Base-by-base conservation (phyloP, 139 green algal species). In the Chlamydomonas sp. region DNA sequence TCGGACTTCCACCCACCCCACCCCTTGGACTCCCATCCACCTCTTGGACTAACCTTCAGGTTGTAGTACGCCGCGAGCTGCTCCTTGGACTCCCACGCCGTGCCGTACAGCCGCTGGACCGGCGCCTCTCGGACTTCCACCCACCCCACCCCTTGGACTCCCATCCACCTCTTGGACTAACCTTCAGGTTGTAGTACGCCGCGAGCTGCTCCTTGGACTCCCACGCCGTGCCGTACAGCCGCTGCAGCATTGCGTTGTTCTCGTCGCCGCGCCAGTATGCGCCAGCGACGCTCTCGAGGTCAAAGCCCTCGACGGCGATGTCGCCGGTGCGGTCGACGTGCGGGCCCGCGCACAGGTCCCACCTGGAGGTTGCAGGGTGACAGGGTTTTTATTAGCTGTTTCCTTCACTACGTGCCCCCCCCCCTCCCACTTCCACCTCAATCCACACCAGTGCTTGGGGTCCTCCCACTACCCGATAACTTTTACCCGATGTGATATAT, bases 171-270 rank as follows among this genome's bases (percentile, higher is more conserved):
- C n/a, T n/a, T n/a, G n/a, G n/a, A n/a, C n/a, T n/a, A n/a, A n/a
- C n/a, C 76, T 90, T 93, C 37, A 94, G 70, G 20, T 79, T 67
- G 35, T 85, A 33, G 78, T 96, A 96, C n/a, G 86, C 86, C 37
- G 76, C 20, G 5, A 91, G 80, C 81, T 93, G 79, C 58, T 80
- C 79, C 34, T 79, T 71, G 0, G 48, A 88, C 73, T 90, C 71
- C 90, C 91, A 98, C 1, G 90, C 94, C 0, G 91, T 98, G 67
- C 94, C 94, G 72, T 98, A 97, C 16, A 99, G 85, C 43, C 94
- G 85, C 83, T 95, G 88, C 61, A 88, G 82, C 90, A 91, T 90
- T 8, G 83, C 70, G 20, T 83, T 84, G 3, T 72, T 87, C 81
- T 98, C 94, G 68, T 98, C 91, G 1, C 94, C 94, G 5, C 94